Conservation (phyloP, 2,329 filamentous ascomycete genomes). For the Colletotrichum simmondsii region DNA sequence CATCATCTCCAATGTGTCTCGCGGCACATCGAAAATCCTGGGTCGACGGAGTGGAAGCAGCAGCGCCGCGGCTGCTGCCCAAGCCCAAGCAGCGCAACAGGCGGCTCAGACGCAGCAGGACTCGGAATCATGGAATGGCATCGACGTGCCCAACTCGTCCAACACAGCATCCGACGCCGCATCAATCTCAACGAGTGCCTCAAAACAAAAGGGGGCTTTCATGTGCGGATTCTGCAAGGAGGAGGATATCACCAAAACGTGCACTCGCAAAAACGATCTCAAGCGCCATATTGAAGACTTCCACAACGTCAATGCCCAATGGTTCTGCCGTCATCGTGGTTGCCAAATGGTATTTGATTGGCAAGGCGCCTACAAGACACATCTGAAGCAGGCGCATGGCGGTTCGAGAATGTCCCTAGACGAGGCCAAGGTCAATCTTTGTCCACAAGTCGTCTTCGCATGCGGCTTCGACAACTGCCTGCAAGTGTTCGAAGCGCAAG, state of each 20-base stretch:
- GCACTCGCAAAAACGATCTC: slow-evolving; percentile 59
- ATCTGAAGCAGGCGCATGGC: slow-evolving; percentile 56
- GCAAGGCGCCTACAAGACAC: slow-evolving; percentile 58
- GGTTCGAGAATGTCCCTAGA: slow-evolving; percentile 53
- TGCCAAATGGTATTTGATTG: slow-evolving; percentile 59
- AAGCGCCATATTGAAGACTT: slow-evolving; percentile 61
- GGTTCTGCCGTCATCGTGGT: slow-evolving; percentile 55
- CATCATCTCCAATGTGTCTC: slow-evolving; percentile 53
- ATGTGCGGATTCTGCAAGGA: slow-evolving; percentile 55
- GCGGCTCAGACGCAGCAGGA: slow-evolving; percentile 21
- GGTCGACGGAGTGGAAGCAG: slow-evolving; percentile 39
- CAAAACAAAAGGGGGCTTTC: slow-evolving; percentile 52
- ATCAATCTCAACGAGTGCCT: slow-evolving; percentile 36
- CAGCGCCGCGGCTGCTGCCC: slow-evolving; percentile 28
- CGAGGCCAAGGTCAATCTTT: slow-evolving; percentile 54
- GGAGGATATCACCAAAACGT: slow-evolving; percentile 53
- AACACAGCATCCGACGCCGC: slow-evolving; percentile 37
- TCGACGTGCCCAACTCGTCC: slow-evolving; percentile 7
- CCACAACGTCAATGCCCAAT: slow-evolving; percentile 58
- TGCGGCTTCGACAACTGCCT: slow-evolving; percentile 58
- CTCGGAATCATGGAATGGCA: slow-evolving; percentile 24
- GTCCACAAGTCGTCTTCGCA: slow-evolving; percentile 59
- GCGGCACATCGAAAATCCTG: slow-evolving; percentile 48
- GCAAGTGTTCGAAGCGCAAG: slow-evolving; percentile 55
- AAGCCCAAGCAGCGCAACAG: slow-evolving; percentile 30